These are phyloP conservation scores for Scenedesmus sp. DNA, from an alignment of 163 green algal species.

Conservation along the genomic window DNA sequence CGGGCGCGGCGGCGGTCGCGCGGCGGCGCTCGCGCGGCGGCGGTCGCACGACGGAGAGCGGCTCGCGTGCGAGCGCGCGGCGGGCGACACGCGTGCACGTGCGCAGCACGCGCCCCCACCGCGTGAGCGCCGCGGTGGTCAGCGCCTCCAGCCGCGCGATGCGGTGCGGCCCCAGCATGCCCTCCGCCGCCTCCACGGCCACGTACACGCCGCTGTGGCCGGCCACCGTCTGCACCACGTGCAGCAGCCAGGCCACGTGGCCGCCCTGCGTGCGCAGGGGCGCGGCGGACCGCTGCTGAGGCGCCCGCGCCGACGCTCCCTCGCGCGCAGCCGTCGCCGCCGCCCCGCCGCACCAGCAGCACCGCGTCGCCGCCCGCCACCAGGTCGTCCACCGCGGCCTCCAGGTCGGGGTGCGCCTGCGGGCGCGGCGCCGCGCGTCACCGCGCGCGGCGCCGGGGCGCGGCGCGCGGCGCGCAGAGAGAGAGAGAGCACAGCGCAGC, in stretches of 20 bases:
- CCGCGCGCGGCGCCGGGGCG: too few species aligned
- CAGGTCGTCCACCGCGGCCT: conserved; percentile 5
- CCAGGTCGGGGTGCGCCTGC: neutral
- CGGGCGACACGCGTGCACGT: neutral
- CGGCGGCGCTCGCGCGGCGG: neutral
- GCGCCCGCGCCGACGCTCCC: too few species aligned
- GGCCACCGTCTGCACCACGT: conserved; percentile 5
- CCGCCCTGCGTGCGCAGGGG: neutral
- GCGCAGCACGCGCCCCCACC: neutral
- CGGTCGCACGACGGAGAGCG: too few species aligned
- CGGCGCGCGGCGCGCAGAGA: neutral
- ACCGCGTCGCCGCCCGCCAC: neutral
- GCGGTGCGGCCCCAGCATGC: conserved; percentile 24
- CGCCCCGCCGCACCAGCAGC: neutral
- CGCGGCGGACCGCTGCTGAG: too few species aligned
- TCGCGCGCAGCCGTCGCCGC: too few species aligned
- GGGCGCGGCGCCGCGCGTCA: too few species aligned
- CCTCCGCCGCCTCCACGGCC: conserved; percentile 17
- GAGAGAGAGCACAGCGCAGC: too few species aligned
- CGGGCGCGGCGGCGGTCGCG: neutral
- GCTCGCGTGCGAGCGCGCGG: too few species aligned
- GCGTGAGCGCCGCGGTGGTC: conserved; percentile 19
- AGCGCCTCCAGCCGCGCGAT: conserved; percentile 30
- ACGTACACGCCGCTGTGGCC: conserved; percentile 18
- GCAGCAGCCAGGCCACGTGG: conserved; percentile 29